phyloP scores from a whole-genome alignment of 2,329 filamentous ascomycete genomes.

The Cercospora janseana region DNA sequence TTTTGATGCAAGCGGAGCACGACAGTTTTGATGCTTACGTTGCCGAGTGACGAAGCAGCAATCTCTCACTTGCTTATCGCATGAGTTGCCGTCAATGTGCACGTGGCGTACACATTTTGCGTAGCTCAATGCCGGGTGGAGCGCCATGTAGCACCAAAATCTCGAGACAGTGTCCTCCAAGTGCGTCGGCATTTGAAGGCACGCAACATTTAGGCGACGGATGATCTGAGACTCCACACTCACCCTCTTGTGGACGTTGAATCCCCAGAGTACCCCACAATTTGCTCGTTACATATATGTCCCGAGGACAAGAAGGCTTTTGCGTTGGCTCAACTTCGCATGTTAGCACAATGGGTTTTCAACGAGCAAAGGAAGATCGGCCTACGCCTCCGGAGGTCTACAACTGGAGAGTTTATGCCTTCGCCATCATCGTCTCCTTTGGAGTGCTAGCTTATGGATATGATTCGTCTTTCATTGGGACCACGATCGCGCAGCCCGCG shows the following conservation, averaged over 20 bases:
- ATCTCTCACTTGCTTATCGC: too few relatives aligned
- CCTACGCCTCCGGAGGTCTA: constrained; percentile 57
- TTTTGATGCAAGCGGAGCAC: too few relatives aligned
- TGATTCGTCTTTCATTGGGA: constrained; percentile 56
- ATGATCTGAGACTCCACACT: background rate
- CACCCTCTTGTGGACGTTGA: background rate
- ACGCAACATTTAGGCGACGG: background rate
- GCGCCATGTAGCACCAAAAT: background rate
- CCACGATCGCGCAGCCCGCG: constrained; percentile 51
- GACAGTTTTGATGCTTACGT: too few relatives aligned
- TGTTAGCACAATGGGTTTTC: constrained; percentile 40
- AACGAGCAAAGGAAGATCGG: constrained; percentile 54
- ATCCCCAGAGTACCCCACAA: constrained; percentile 1
- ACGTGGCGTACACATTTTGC: background rate
- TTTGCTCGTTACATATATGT: background rate
- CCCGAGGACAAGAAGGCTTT: background rate
- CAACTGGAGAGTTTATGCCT: constrained; percentile 53
- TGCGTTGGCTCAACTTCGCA: background rate
- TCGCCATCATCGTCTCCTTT: constrained; percentile 51
- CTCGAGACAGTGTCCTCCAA: background rate
- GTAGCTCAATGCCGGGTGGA: background rate
- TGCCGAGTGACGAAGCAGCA: too few relatives aligned
- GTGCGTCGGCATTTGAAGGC: constrained; percentile 1
- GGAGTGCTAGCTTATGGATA: constrained; percentile 52
- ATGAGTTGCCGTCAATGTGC: background rate